Base-by-base conservation (phyloP, 305 asterid genomes). In the Fraxinus nigra region DNA sequence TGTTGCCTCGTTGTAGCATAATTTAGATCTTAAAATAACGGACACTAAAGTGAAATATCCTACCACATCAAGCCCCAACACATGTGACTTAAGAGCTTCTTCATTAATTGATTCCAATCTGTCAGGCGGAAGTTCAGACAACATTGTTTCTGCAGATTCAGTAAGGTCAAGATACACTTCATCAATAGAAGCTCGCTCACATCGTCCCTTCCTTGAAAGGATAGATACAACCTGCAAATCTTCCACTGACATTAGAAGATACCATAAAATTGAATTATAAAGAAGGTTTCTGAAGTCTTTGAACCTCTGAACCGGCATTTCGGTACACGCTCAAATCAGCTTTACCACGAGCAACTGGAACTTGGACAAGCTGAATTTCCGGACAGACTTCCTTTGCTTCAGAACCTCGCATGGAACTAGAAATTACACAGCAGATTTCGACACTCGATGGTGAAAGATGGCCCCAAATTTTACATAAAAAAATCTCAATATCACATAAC, bases 151-250 rank as follows among this genome's bases (percentile, higher is more conserved):
- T 34, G 96, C 97, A 84, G 98, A 93, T 89, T 92, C 95, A 82
- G 99, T 91, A 82, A 95, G 98, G 87, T 95, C 99, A 84, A 95
- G 90, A 85, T 95, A 95, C 51, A 94, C 99, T 90, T 95, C 99
- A 92, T 95, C 98, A 63, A 95, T 94, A 81, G 98, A 95, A 85
- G 99, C 99, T 69, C 99, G 97, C 86, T 95, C 98, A 83, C 99
- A 95, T 77, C 92, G 92, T 82, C 95, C 97, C 82, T 84, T 90
- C 79, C 92, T 87, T 59, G 99, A 87, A 86, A 95, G 97, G 84
- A 92, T 87, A 67, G 98, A 87, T 81, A 95, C 97, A 76, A 95
- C 99, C 99, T 95, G 88, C 79, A 86, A 78, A 74, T 37, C 72
- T 78, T 82, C 34, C 48, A 73, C 76, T 46, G 43, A 84, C 61